A percentile compares a stretch with the other conserved stretches of the same genome.
Evolutionary conservation across 371 early-diverging fungal species (phyloP).

Genomic region (Capillidium rhysosporum): DNA sequence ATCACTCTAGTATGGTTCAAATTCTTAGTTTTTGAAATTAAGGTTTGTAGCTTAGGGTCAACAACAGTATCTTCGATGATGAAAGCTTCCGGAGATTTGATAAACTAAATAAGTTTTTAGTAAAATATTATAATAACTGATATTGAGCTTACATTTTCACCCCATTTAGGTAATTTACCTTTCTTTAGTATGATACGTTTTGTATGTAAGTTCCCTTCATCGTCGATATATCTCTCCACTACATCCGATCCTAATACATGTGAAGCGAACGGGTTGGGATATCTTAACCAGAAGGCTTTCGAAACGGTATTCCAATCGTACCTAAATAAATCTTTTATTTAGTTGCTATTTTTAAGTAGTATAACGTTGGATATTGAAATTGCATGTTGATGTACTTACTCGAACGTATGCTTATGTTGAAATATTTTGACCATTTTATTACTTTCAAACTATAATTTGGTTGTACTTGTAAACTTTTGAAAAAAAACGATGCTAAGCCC

Average conservation of each 20-base stretch:
- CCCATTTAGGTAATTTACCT: conserved; percentile 80
- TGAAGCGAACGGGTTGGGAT: conserved; percentile 93
- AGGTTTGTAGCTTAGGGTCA: conserved; percentile 46
- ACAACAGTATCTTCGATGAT: conserved; percentile 74
- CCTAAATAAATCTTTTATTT: conserved; percentile 14
- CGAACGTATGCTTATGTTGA: not conserved
- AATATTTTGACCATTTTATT: conserved; percentile 2
- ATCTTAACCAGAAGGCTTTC: conserved; percentile 74
- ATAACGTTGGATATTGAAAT: not conserved
- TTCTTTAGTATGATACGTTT: conserved; percentile 76
- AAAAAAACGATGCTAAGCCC: too few relatives aligned
- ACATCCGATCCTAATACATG: conserved; percentile 88
- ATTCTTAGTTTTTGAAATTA: conserved; percentile 73
- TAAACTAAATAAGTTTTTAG: conserved; percentile 20
- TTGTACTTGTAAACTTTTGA: too few relatives aligned
- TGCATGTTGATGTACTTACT: not conserved
- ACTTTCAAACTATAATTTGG: too few relatives aligned
- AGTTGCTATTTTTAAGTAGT: not conserved
- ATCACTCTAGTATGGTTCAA: conserved; percentile 79
- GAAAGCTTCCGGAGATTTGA: conserved; percentile 52
- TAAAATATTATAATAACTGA: not conserved
- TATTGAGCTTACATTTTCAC: conserved; percentile 18
- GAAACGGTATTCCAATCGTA: conserved; percentile 72
- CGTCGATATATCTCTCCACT: conserved; percentile 65
- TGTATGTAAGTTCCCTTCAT: conserved; percentile 57